Evolutionary conservation across 108 stramenopile genomes (phyloP), one percentile per base, ranked within the genome.

Genomic region (Fragilariopsis cylindrus): DNA sequence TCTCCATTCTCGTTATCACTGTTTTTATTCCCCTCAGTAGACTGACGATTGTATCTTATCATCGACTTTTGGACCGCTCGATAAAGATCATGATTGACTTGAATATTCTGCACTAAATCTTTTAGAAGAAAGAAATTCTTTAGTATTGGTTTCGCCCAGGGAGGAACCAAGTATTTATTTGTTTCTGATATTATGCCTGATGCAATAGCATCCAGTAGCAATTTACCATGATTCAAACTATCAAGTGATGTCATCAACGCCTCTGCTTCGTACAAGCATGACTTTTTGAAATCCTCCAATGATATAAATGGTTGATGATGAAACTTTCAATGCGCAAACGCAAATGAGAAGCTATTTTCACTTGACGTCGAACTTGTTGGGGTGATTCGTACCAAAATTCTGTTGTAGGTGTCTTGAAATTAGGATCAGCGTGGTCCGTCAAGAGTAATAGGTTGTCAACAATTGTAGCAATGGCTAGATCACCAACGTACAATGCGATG

Each of bases 321-420:
- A 60, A 82, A 13, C 48, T 16, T 65, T 56, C 65, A 8, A 82
- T 68, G 16, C 76, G 66, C 55, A 68, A 71, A 49, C 81, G 72
- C 16, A 85, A 70, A 46, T 79, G 80, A 19, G 64, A 71, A 0
- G 84, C 84, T 50, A 85, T 76, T 64, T 85, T 73, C 45, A 85
- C 72, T 47, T 76, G 74, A 13, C 84, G 67, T 18, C 77, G 73
- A 42, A 73, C n/a, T 46, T 81, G 84, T 52, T 75, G 56, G 46
- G 77, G 53, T 64, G 77, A 70, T 50, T 55, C 57, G 42, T 73
- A 67, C 50, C 72, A 63, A 53, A 60, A 47, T 69, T 30, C 50
- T 57, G 18, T 77, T 68, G 42, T 44, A 18, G 13, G 65, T 71
- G 16, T 49, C 50, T 70, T 21, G 64, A 45, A 9, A 50, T 41